phyloP scores from a whole-genome alignment of 768 basidiomycete genomes.

The Gyrodon lividus region DNA sequence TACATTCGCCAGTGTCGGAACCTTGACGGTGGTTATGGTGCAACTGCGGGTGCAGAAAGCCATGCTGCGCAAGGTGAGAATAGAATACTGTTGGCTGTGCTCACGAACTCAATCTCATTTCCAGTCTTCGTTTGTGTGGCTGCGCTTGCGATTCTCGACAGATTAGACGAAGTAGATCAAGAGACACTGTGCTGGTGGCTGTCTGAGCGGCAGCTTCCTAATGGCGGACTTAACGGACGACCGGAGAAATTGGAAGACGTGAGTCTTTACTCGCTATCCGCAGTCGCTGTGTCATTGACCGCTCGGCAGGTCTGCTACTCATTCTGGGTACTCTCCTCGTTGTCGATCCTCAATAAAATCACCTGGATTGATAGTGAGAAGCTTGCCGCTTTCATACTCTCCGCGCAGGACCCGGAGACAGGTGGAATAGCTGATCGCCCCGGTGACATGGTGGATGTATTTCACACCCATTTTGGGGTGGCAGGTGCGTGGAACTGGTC shows the following conservation, averaged over 20 bases:
- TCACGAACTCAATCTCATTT: background rate
- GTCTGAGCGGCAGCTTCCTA: slow-evolving; percentile 88
- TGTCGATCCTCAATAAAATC: slow-evolving; percentile 81
- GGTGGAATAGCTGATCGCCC: slow-evolving; percentile 96
- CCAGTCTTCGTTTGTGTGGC: slow-evolving; percentile 89
- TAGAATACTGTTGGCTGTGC: background rate
- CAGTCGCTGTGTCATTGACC: background rate
- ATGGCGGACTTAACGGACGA: slow-evolving; percentile 93
- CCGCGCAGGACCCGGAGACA: slow-evolving; percentile 83
- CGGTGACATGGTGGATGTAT: slow-evolving; percentile 95
- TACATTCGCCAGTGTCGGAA: slow-evolving; percentile 83
- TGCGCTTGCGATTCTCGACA: slow-evolving; percentile 82
- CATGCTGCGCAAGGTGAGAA: slow-evolving; percentile 84
- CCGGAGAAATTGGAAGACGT: slow-evolving; percentile 98
- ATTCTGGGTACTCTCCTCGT: slow-evolving; percentile 90
- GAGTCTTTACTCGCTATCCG: slow-evolving; percentile 26
- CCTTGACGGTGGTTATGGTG: slow-evolving; percentile 96
- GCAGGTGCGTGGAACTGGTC: slow-evolving; percentile 51
- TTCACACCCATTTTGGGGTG: slow-evolving; percentile 91
- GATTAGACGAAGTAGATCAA: slow-evolving; percentile 74
- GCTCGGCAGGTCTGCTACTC: slow-evolving; percentile 88
- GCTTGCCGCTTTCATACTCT: slow-evolving; percentile 78
- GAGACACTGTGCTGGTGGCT: slow-evolving; percentile 93
- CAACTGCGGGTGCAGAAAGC: slow-evolving; percentile 80
- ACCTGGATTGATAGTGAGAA: slow-evolving; percentile 87